phyloP scores from a whole-genome alignment of 257 asterid species.

The Mentha longifolia region DNA sequence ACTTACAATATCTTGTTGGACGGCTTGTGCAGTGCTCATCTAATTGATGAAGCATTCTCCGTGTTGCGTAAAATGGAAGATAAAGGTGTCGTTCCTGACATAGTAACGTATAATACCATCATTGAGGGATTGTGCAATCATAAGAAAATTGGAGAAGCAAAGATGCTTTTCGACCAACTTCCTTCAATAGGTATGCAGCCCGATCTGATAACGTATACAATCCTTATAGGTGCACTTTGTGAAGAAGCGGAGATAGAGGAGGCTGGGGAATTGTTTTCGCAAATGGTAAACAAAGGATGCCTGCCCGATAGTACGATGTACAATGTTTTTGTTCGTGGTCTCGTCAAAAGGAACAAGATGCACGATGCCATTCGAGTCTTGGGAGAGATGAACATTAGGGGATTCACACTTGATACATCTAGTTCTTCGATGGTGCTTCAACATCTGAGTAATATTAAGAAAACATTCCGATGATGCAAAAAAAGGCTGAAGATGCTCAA shows the following conservation, averaged over 20 bases:
- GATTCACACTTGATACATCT: background rate
- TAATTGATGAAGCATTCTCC: background rate
- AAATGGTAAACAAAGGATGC: background rate
- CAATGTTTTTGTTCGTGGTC: background rate
- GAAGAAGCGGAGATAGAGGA: background rate
- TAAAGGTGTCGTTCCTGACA: background rate
- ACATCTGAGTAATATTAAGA: background rate
- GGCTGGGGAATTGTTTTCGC: background rate
- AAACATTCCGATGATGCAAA: background rate
- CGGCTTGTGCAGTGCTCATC: background rate
- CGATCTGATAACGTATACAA: background rate
- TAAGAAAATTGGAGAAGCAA: background rate
- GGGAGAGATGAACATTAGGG: background rate
- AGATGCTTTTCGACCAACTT: background rate
- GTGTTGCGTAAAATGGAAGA: background rate
- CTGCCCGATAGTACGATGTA: background rate
- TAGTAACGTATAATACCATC: background rate
- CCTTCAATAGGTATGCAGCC: background rate
- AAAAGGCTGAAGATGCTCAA: too few species aligned
- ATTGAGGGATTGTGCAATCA: background rate
- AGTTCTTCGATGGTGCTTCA: constrained; percentile 14
- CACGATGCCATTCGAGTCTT: background rate
- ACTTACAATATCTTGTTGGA: background rate
- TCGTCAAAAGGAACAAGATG: background rate
- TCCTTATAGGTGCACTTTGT: background rate